phyloP scores from a whole-genome alignment of 148 eudicot genomes.

The Drosera capensis region DNA sequence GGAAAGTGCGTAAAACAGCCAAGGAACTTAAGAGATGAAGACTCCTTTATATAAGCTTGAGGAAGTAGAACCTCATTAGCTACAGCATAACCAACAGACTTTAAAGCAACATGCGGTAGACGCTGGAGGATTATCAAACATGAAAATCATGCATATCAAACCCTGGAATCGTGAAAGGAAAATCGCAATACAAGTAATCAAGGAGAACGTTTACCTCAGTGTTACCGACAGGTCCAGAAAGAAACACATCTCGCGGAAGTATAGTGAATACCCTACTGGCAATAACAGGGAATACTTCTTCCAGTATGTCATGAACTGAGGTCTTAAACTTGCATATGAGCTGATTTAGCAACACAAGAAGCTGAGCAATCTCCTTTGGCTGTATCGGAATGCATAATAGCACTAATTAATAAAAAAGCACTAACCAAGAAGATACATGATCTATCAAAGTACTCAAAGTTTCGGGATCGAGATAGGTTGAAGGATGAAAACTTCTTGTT shows the following conservation, averaged over 20 bases:
- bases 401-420: constrained; percentile 2
- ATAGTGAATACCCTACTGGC: constrained; percentile 49
- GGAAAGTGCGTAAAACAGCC: too few relatives aligned
- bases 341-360: constrained; percentile 80
- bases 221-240: constrained; percentile 74
- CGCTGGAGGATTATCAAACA: too few relatives aligned
- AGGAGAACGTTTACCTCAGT: constrained; percentile 54
- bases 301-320: constrained; percentile 49
- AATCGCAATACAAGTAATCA: constrained; percentile 42
- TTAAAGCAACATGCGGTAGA: too few relatives aligned
- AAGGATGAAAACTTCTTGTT: constrained; percentile 5
- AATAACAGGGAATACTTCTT: constrained; percentile 74
- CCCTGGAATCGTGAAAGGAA: background rate
- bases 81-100: too few relatives aligned
- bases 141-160: background rate
- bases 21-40: too few relatives aligned
- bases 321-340: constrained; percentile 77
- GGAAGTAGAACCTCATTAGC: too few relatives aligned
- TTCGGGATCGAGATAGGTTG: too few relatives aligned
- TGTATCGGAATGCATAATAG: constrained; percentile 23
- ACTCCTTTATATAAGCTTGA: too few relatives aligned
- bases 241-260: constrained; percentile 54
- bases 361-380: constrained; percentile 81
- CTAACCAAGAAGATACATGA: background rate
- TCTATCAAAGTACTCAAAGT: background rate